Conservation (phyloP, 257 asterid species). For the Nicotiana knightiana region DNA sequence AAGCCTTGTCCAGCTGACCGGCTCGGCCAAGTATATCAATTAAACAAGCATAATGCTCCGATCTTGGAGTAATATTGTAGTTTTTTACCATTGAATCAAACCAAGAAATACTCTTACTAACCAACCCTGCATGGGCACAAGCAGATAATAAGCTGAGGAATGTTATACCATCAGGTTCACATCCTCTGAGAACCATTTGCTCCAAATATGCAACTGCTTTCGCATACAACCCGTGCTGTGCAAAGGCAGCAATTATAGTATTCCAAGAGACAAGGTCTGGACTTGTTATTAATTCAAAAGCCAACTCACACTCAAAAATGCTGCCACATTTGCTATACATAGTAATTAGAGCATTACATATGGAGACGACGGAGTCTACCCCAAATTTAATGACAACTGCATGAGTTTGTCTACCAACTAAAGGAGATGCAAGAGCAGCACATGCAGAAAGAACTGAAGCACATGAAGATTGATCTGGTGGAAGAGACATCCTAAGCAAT, state of each 20-base stretch:
- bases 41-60: constrained; percentile 20
- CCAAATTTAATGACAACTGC: constrained; percentile 10
- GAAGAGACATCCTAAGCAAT: constrained; percentile 12
- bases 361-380: constrained; percentile 1
- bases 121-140: constrained; percentile 19
- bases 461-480: constrained; percentile 10
- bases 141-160: constrained; percentile 18
- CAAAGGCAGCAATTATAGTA: constrained; percentile 15
- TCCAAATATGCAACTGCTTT: constrained; percentile 10
- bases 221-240: constrained; percentile 15
- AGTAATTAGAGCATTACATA: constrained; percentile 10
- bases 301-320: constrained; percentile 15
- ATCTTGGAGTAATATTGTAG: constrained; percentile 1
- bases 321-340: constrained; percentile 21
- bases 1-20: constrained; percentile 16
- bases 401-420: constrained; percentile 18
- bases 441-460: constrained; percentile 13
- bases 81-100: constrained; percentile 12
- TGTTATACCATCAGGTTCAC: constrained; percentile 16
- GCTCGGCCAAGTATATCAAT: constrained; percentile 21
- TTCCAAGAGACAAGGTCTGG: constrained; percentile 19
- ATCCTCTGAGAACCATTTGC: constrained; percentile 6
- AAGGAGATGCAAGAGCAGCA: constrained; percentile 11
- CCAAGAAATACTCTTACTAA: constrained; percentile 10
- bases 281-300: constrained; percentile 4